Base-by-base conservation (phyloP, 2,329 filamentous ascomycete species). In the Cadophora sp. region DNA sequence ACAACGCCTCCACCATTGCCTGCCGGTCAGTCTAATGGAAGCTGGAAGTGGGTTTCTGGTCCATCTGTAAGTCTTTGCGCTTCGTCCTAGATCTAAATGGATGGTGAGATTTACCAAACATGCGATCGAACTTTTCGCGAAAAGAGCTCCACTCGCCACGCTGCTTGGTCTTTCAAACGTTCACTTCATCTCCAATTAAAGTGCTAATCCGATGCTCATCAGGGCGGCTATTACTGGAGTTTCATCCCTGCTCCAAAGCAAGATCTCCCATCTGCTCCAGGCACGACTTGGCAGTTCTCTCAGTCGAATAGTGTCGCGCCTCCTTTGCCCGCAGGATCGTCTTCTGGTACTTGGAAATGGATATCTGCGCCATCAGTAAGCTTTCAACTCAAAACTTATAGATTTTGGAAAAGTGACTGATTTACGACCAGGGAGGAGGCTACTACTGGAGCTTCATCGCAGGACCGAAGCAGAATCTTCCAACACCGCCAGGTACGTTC, bases 281-380 rank as follows among this genome's bases (percentile, higher is more conserved):
- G 50, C 26, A 53, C 50, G 16, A 12, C 50, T 53, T 53, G 50
- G 50, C 24, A 53, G n/a, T 53, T 53, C 50, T 53, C 50, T 29
- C 50, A 53, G 12, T 53, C 50, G 12, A 53, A 24, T 14, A 53
- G 8, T 4, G 26, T 53, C 14, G 50, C 50, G n/a, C 50, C 50
- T 29, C 50, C 50, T 6, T 4, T 29, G 11, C 50, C 50, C 8
- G 50, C 50, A 29, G 50, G 50, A 7, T 27, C 50, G 8, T 4
- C 12, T 29, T 29, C 26, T 19, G 50, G 50, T 29, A 19, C 50
- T 16, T 53, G 50, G 50, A 53, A 53, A 14, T 53, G 50, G 50
- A 53, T 53, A 40, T 60, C 56, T 26, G 56, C 56, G 22, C 56
- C 56, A 16, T 60, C 56, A 8, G 56, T 60, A 37, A 40, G 56